Conservation (phyloP, 768 basidiomycete genomes). For the Tylopilus subfusipes region DNA sequence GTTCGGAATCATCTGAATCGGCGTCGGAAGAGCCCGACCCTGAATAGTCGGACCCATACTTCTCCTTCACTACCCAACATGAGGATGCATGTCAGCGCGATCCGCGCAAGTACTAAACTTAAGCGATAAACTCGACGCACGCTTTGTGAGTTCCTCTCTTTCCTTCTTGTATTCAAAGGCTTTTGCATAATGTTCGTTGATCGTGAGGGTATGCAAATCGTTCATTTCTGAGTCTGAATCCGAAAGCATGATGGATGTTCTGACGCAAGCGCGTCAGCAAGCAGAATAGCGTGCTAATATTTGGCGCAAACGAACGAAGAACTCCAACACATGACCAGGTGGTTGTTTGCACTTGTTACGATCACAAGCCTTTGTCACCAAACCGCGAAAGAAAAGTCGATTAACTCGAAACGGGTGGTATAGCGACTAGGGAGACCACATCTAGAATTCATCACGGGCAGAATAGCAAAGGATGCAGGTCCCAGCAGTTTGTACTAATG, state of each 20-base stretch:
- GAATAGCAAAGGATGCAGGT: too few species aligned
- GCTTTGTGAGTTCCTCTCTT: conserved; percentile 75
- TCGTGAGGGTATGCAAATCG: conserved; percentile 49
- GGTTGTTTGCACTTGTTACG: conserved; percentile 23
- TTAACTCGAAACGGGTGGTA: too few species aligned
- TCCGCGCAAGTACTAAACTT: background rate
- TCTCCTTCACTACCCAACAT: conserved; percentile 63
- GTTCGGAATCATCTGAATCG: conserved; percentile 57
- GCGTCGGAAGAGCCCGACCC: conserved; percentile 8
- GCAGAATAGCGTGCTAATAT: background rate
- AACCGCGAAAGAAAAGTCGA: too few species aligned
- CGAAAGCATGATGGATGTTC: conserved; percentile 39
- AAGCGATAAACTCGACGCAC: conserved; percentile 40
- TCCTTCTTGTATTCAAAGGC: conserved; percentile 83
- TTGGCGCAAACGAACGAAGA: background rate
- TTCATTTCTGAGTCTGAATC: conserved; percentile 48
- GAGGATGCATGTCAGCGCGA: background rate
- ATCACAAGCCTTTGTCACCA: conserved; percentile 10
- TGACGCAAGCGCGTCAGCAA: background rate
- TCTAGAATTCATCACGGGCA: too few species aligned
- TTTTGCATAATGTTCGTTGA: conserved; percentile 76
- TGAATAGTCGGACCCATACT: conserved; percentile 76
- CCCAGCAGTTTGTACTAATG: too few species aligned
- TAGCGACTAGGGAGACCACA: too few species aligned
- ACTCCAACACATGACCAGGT: background rate